Base-by-base conservation (phyloP, 2,329 filamentous ascomycete genomes). In the Fusarium odoratissimum region DNA sequence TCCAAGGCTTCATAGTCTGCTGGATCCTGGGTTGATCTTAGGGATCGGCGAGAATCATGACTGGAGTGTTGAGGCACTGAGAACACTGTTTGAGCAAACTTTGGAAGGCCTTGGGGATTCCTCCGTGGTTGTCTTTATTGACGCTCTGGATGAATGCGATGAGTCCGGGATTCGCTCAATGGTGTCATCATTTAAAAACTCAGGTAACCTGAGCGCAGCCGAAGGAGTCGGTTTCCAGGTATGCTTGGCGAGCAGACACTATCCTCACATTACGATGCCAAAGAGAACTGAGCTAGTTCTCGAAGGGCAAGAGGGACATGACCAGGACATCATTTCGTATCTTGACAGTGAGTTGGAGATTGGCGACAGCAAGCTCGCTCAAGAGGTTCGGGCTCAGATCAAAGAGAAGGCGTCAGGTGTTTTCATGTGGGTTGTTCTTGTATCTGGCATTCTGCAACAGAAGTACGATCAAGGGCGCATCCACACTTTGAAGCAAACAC, bases 61-160 rank as follows among this genome's bases (percentile, higher is more conserved):
- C 1, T 64, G 58, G 57, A 35, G n/a, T 4, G 17, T 70, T 8
- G 63, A 64, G 16, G 5, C 28, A 7, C 33, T 72, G 7, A 51
- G 46, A 12, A 3, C 25, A 6, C 6, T 67, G 0, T 67, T 72
- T 21, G 33, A 57, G 25, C n/a, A 60, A 12, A 13, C 19, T 0
- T 23, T 67, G 4, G 30, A 48, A 3, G 8, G n/a, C 9, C 25
- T 68, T 3, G 40, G 38, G 3, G 1, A 44, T 2, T n/a, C 13
- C 1, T 1, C n/a, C 0, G 12, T 71, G 2, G 28, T 49, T 65
- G 48, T 21, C 0, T 82, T 79, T 23, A 73, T 82, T 14, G 84
- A 87, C 57, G 86, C 85, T 0, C 75, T 88, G 0, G 86, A 88
- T 25, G 86, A 88, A 71, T 87, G 85, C 40, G 75, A 83, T 4